Evolutionary conservation across 805 yeast genomes (phyloP).

Genomic region (Schizosaccharomyces octosporus): DNA sequence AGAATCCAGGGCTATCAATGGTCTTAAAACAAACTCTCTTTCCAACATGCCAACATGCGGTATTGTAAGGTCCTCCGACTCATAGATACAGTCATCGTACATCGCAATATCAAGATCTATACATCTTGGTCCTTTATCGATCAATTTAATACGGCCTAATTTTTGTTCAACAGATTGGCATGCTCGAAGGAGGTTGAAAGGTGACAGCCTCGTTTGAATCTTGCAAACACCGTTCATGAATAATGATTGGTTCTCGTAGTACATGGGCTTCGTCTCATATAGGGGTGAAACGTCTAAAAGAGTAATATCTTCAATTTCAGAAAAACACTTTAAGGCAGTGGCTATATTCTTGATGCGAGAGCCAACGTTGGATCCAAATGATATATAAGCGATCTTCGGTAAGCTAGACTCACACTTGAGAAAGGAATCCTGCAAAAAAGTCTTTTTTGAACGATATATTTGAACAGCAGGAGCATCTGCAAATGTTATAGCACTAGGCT

Average conservation of each 20-base stretch:
- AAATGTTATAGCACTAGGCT: constrained; percentile 69
- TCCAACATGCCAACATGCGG: constrained; percentile 82
- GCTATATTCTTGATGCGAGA: constrained; percentile 37
- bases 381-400: constrained; percentile 29
- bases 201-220: constrained; percentile 34
- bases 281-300: constrained; percentile 47
- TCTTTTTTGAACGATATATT: constrained; percentile 20
- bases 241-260: constrained; percentile 49
- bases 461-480: constrained; percentile 83
- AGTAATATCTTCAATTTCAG: constrained; percentile 20
- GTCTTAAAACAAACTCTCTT: constrained; percentile 71
- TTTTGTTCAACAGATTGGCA: constrained; percentile 54
- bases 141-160: constrained; percentile 43
- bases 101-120: constrained; percentile 74
- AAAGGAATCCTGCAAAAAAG: not conserved
- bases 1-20: constrained; percentile 57
- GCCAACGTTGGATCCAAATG: constrained; percentile 79
- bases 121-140: constrained; percentile 79
- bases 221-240: constrained; percentile 68
- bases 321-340: constrained; percentile 23
- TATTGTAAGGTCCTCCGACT: constrained; percentile 26
- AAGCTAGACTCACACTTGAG: not conserved
- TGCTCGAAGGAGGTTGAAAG: constrained; percentile 33
- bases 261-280: constrained; percentile 85
- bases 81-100: constrained; percentile 22